These are phyloP conservation scores for Wallacemonas sp. DNA, from an alignment of 208 protist genomes.

Conservation along the genomic window DNA sequence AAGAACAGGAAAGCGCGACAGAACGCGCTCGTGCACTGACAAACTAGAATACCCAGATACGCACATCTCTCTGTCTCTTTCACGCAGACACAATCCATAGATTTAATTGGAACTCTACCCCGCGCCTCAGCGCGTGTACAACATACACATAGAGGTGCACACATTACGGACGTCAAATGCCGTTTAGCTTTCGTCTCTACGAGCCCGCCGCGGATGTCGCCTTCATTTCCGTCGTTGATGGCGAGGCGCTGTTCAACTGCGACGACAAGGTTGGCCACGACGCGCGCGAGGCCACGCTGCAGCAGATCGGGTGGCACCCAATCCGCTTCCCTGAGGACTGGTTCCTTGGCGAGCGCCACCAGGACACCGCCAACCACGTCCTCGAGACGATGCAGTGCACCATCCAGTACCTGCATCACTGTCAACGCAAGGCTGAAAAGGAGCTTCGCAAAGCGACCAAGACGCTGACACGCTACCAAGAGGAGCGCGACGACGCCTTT, in stretches of 20 bases:
- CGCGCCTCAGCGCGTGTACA: too few species aligned
- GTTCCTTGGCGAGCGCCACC: conserved; percentile 52
- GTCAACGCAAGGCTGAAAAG: conserved; percentile 25
- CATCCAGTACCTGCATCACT: conserved; percentile 65
- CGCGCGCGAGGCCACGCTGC: conserved; percentile 63
- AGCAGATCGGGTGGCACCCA: conserved; percentile 67
- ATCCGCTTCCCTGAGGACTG: conserved; percentile 55
- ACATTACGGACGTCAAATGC: too few species aligned
- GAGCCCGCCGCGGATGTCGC: conserved; percentile 66
- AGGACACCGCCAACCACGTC: conserved; percentile 33
- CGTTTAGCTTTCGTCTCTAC: conserved; percentile 57
- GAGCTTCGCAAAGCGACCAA: conserved; percentile 9
- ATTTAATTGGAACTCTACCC: too few species aligned
- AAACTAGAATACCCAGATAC: too few species aligned
- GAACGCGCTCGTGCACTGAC: too few species aligned
- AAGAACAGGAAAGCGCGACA: too few species aligned
- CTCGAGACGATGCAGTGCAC: conserved; percentile 74
- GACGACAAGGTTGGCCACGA: conserved; percentile 18
- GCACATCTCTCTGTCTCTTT: too few species aligned
- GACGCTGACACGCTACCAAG: conserved; percentile 26
- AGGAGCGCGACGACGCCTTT: conserved; percentile 58
- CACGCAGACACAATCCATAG: too few species aligned
- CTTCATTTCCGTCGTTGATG: conserved; percentile 71
- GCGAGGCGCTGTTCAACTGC: conserved; percentile 56
- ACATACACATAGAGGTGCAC: too few species aligned